Base-by-base conservation (phyloP, 1,139 yeast species). In the Saccharomyces hybrid region DNA sequence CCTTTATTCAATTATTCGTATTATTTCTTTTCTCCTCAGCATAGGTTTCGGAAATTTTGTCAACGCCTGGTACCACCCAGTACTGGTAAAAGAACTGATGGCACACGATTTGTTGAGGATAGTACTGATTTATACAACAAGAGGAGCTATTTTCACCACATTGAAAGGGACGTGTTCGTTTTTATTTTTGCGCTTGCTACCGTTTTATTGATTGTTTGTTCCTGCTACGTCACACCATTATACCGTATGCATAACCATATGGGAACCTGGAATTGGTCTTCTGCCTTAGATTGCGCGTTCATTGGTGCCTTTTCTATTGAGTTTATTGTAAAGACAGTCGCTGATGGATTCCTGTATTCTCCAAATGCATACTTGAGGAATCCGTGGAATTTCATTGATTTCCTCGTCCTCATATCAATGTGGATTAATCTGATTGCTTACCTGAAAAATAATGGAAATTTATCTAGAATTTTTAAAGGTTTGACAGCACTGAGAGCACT, bases 341-440 rank as follows among this genome's bases (percentile, higher is more conserved):
- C 99, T 0, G 98, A 93, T 72, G 99, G 98, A 0, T 73, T 87
- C 3, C 56, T 80, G 2, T 83, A 81, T 63, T 83, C 97, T 0
- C 97, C 97, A 0, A 89, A 89, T 69, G 97, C 95, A 0, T 89
- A 89, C 63, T 62, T 83, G 46, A 73, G 86, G 54, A 88, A 93
- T n/a, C 78, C 88, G 0, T 93, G 98, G 98, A 90, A 93, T 66
- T 65, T 75, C 31, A 83, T 91, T 58, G 99, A 93, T 66, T 75
- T 84, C 51, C 61, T 82, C 27, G 98, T 91, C 3, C 74, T 93
- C 57, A 54, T 80, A 1, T 83, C 97, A 0, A 78, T 93, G 62
- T 89, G 96, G 96, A 75, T 87, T 49, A 89, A 89, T 58, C 73
- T 87, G 32, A 74, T 86, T 58, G 87, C 91, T 1, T 82, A 81